phyloP scores from a whole-genome alignment of 164 flowering plant genomes.

The Macadamia tetraphylla region DNA sequence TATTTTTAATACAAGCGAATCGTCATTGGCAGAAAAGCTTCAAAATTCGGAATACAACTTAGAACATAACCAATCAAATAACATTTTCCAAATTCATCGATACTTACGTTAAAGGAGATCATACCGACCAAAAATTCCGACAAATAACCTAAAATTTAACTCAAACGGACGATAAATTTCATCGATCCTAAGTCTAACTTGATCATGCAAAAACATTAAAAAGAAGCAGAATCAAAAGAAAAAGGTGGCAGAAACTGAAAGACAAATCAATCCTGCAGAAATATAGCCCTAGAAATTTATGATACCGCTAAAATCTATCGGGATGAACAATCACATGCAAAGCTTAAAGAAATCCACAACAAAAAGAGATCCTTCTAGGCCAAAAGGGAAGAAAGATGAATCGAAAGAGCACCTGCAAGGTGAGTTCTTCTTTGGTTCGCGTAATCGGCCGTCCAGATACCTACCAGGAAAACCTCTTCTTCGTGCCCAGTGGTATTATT shows the following conservation, averaged over 20 bases:
- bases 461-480: constrained; percentile 6
- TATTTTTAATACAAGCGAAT: too few relatives aligned
- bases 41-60: neutral
- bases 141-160: neutral
- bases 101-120: neutral
- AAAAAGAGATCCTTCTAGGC: too few relatives aligned
- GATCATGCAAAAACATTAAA: neutral
- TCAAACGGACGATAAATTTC: neutral
- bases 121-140: neutral
- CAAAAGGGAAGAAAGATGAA: neutral
- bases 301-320: neutral
- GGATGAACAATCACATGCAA: neutral
- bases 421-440: neutral
- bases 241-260: neutral
- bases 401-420: constrained; percentile 6
- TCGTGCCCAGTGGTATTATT: neutral
- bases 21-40: neutral
- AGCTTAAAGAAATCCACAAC: neutral
- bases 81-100: neutral
- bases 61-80: neutral
- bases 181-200: neutral
- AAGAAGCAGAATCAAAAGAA: neutral
- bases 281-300: constrained; percentile 5
- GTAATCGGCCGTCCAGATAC: constrained; percentile 1
- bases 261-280: neutral